Evolutionary conservation across 306 rosid genomes (phyloP).

Genomic region (Mimosa pudica): DNA sequence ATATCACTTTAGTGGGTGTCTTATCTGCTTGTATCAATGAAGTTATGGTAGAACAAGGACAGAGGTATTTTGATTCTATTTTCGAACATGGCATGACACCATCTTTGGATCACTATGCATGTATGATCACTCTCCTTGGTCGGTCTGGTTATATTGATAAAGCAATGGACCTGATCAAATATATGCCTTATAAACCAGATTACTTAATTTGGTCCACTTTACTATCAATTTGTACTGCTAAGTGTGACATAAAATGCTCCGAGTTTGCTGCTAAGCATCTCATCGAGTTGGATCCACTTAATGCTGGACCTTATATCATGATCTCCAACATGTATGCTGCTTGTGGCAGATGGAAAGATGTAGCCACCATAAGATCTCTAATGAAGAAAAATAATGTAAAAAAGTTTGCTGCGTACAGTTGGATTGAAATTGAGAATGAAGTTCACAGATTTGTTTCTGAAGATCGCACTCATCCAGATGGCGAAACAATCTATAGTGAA

Average conservation of each 20-base stretch:
- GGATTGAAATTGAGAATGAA: slow-evolving; percentile 47
- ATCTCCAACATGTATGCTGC: slow-evolving; percentile 58
- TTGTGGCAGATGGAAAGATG: slow-evolving; percentile 54
- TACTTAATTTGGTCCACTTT: slow-evolving; percentile 48
- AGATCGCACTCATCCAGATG: slow-evolving; percentile 46
- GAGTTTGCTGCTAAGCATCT: slow-evolving; percentile 49
- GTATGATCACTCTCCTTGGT: slow-evolving; percentile 54
- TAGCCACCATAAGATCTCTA: slow-evolving; percentile 44
- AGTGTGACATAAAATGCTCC: slow-evolving; percentile 43
- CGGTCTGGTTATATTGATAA: slow-evolving; percentile 40
- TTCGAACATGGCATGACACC: slow-evolving; percentile 48
- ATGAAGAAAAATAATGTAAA: slow-evolving; percentile 48
- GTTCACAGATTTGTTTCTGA: slow-evolving; percentile 54
- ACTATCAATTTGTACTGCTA: slow-evolving; percentile 43
- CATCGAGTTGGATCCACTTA: slow-evolving; percentile 46
- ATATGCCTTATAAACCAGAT: slow-evolving; percentile 48
- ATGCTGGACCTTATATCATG: slow-evolving; percentile 54
- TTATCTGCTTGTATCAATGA: slow-evolving; percentile 53
- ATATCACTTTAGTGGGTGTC: slow-evolving; percentile 45
- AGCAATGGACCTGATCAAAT: slow-evolving; percentile 46
- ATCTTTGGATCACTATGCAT: slow-evolving; percentile 53
- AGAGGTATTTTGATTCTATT: slow-evolving; percentile 46
- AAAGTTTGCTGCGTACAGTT: slow-evolving; percentile 56
- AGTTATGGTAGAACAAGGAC: slow-evolving; percentile 47
- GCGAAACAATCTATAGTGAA: slow-evolving; percentile 37